Percentiles rank a stretch among this genome's conserved stretches.
Evolutionary conservation across 306 rosid genomes (phyloP).

Genomic region (Lotus japonicus): DNA sequence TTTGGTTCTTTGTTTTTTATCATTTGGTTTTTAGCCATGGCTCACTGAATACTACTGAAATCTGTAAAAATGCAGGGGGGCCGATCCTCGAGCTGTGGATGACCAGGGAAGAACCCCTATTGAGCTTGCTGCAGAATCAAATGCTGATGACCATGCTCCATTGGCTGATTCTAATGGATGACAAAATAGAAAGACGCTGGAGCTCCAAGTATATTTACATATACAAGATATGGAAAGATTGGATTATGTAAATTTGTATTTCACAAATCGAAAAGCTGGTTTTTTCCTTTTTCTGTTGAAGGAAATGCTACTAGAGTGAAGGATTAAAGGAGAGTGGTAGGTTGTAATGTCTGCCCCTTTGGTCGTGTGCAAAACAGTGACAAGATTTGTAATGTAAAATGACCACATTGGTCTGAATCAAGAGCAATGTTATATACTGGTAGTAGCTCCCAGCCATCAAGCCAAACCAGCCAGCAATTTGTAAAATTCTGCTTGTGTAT

Average conservation of each 20-base stretch:
- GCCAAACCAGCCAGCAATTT: constrained; percentile 22
- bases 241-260: constrained; percentile 65
- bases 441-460: constrained; percentile 30
- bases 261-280: constrained; percentile 43
- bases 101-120: constrained; percentile 82
- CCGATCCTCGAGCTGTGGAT: constrained; percentile 74
- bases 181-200: constrained; percentile 20
- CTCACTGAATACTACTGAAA: constrained; percentile 15
- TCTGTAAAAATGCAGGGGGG: constrained; percentile 64
- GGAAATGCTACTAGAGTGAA: constrained; percentile 33
- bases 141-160: constrained; percentile 58
- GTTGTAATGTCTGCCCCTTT: constrained; percentile 61
- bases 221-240: constrained; percentile 38
- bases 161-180: constrained; percentile 65
- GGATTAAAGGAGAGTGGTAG: constrained; percentile 58
- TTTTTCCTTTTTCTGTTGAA: constrained; percentile 18
- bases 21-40: background rate
- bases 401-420: constrained; percentile 47
- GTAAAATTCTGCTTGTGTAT: constrained; percentile 41
- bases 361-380: constrained; percentile 40
- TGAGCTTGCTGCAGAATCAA: constrained; percentile 64
- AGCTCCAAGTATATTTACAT: constrained; percentile 28
- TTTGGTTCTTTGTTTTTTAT: background rate
- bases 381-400: constrained; percentile 46
- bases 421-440: constrained; percentile 28